Evolutionary conservation across 2,329 filamentous ascomycete species (phyloP).

Genomic region (Monosporascus cannonballus): DNA sequence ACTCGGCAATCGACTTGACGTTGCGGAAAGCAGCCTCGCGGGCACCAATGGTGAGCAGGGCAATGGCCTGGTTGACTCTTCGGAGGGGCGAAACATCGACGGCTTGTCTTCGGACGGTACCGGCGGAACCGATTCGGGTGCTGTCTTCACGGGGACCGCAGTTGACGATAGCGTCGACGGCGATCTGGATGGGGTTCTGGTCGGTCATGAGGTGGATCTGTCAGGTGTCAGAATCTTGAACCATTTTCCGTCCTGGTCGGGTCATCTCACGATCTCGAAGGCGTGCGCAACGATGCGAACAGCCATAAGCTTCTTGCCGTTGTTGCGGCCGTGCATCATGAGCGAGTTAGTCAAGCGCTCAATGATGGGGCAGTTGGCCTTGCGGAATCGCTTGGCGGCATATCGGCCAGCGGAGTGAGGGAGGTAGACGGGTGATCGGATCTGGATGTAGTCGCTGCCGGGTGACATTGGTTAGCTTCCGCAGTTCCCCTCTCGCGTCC

Average conservation of each 20-base stretch:
- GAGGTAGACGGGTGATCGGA: constrained; percentile 97
- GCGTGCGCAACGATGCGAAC: constrained; percentile 98
- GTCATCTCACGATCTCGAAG: constrained; percentile 91
- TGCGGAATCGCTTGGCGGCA: constrained; percentile 99
- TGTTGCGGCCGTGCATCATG: constrained; percentile 99
- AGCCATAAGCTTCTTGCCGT: constrained; percentile 99
- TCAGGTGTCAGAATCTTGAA: constrained; percentile 12
- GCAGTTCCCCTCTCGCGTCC: not conserved
- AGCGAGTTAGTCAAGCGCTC: constrained; percentile 99
- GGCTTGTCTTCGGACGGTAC: constrained; percentile 99
- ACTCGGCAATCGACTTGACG: constrained; percentile 99
- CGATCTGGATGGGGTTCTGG: constrained; percentile 99
- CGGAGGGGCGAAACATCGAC: constrained; percentile 99
- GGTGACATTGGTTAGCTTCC: constrained; percentile 27
- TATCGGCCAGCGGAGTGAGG: constrained; percentile 98
- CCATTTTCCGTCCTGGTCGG: constrained; percentile 2
- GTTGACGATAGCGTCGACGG: constrained; percentile 99
- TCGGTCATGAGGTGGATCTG: constrained; percentile 99
- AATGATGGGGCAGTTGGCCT: constrained; percentile 99
- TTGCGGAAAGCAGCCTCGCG: constrained; percentile 99
- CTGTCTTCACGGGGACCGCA: constrained; percentile 99
- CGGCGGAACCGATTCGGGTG: constrained; percentile 98
- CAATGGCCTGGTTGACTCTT: constrained; percentile 99
- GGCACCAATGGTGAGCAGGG: constrained; percentile 97
- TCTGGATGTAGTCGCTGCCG: constrained; percentile 96